Base-by-base conservation (phyloP, 2,329 filamentous ascomycete species). In the Verticillium isaacii region DNA sequence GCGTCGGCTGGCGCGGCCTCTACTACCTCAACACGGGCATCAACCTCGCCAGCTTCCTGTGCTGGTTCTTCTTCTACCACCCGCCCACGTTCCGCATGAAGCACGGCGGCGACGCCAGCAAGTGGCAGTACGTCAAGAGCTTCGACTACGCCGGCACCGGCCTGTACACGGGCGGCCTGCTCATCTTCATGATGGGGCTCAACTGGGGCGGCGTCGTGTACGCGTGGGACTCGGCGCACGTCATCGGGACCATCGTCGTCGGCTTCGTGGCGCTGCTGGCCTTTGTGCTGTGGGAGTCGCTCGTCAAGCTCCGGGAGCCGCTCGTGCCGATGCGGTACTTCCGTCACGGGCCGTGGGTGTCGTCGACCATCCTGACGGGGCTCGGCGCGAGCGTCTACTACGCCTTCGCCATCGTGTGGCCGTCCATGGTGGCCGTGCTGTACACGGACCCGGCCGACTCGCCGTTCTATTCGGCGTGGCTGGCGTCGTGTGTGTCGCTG, bases 371-470 rank as follows among this genome's bases (percentile, higher is more conserved):
- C 36, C 62, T 74, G 29, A 69, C 70, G 9, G 72, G 72, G 19
- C 66, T 76, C 3, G 74, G 73, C 19, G 74, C 74, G n/a, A 72
- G 70, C 52, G 69, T 75, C 12, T 76, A 76, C 67, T 77, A 75
- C 60, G 74, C 71, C 56, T 71, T 76, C 50, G 72, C 73, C 32
- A 71, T 77, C 19, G 68, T 77, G 14, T 77, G 74, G 74, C 74
- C 74, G 1, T 65, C 66, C 19, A 74, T 74, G 69, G 69, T 75
- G 5, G 65, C 66, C 8, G 69, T 72, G 29, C 60, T 76, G 19
- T 75, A 74, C 63, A 62, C 68, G 2, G 68, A 70, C 63, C 61
- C 32, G 1, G 60, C 59, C 15, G 59, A 67, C 32, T 57, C 56
- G 34, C 25, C 64, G 2, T 68, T 71, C 63, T 66, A 63, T 25